Base-by-base conservation (phyloP, 2,329 filamentous ascomycete species). In the Elsinoe ampelina region DNA sequence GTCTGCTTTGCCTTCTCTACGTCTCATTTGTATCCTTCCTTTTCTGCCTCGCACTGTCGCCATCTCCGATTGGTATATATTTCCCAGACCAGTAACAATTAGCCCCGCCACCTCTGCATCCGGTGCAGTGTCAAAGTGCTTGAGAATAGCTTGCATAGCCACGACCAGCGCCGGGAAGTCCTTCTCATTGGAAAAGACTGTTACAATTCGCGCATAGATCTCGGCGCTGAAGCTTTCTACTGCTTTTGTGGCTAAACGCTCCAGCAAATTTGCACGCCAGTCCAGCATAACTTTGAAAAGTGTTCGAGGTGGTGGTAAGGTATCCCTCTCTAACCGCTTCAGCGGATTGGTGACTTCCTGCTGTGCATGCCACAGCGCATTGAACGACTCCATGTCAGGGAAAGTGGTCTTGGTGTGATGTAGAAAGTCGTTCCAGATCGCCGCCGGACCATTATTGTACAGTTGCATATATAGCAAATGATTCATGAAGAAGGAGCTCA, bases 401-500 rank as follows among this genome's bases (percentile, higher is more conserved):
- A 8, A 13, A 3, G 55, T 41, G 12, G 42, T 55, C n/a, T 54
- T 51, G 11, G 55, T 54, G 12, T 58, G 26, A 5, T 58, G 41
- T 19, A 58, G 20, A 34, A 60, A 59, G 10, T 38, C 20, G 11
- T 42, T 42, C 57, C 57, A 59, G 8, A 55, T 19, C 11, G 13
- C 32, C 17, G 30, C 11, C 13, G 58, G 54, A 2, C 55, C 58
- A 6, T 57, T 57, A 8, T 48, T 57, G 32, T 59, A 42, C 10
- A 57, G 20, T 3, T 52, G 30, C 52, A 58, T 59, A 35, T 83
- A 81, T 22, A 93, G 79, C 19, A 91, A 73, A 65, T 90, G 85
- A 69, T 92, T 93, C 77, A 91, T 82, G 72, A 91, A 86, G 68
- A 85, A 87, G 7, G 83, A 81, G 64, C 88, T 85, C 1, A 85